Base-by-base conservation (phyloP, 164 flowering plant species). In the Hamamelis virginiana region DNA sequence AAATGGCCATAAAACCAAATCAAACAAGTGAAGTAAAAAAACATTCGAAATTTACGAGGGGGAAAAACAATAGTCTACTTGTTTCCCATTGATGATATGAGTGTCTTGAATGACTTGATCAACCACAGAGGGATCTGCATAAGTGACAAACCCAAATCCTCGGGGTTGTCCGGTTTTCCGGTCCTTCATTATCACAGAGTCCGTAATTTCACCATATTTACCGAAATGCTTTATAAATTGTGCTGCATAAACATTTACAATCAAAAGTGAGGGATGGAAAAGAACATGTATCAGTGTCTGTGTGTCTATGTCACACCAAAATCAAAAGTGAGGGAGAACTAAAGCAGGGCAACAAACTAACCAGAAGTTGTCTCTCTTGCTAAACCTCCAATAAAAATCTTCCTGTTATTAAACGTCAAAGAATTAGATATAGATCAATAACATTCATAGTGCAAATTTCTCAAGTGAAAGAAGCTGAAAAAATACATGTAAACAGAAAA, bases 91-190 rank as follows among this genome's bases (percentile, higher is more conserved):
- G 45, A 92, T 83, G 64, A 87, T 52, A 70, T 92, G 97, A 41
- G 65, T 80, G 8, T 90, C 95, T 73, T 88, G 76, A 60, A 92
- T 89, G 67, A 92, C 97, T 74, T 62, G 77, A 65, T 92, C 97
- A 64, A 89, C 95, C 14, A 90, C 97, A 25, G 89, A 76, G 8
- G 93, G 83, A 75, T 92, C 97, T 1, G 92, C 95, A 73, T 87
- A 92, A n/a, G 97, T 92, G 38, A 92, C 80, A 68, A 92, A 92
- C 55, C 97, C 97, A 64, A 92, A 92, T 9, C 97, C 97, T 59
- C 97, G 90, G 10, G 97, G 95, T 51, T 80, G 91, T 60, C 95
- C 94, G 1, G 87, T 79, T 57, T 78, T 78, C 66, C 94, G 81
- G 72, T 92, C 97, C 81, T 84, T 90, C 97, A 92, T 90, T 57